Conservation (phyloP, 2,329 filamentous ascomycete genomes). For the Coniochaeta sp. region DNA sequence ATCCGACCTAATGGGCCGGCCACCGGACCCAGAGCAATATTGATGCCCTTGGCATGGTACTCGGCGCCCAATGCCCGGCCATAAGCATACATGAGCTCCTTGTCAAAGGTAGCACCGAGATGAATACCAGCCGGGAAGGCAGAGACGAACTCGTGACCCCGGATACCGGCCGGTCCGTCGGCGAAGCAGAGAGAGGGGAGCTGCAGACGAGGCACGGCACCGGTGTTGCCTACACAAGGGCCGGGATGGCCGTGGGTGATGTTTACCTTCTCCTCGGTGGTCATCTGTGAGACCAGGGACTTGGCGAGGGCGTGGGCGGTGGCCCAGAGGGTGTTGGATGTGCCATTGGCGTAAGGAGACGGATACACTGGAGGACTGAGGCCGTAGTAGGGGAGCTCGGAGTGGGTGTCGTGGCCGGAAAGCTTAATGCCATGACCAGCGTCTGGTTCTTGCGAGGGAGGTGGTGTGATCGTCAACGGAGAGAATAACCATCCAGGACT, state of each 20-base stretch:
- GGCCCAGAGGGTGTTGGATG: conserved; percentile 22
- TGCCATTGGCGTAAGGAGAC: conserved; percentile 20
- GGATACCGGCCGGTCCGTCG: conserved; percentile 29
- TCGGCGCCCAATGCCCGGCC: conserved; percentile 63
- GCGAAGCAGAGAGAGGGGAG: conserved; percentile 36
- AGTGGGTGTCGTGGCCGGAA: too few relatives aligned
- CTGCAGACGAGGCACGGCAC: conserved; percentile 28
- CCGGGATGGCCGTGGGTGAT: conserved; percentile 28
- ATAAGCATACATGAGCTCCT: conserved; percentile 56
- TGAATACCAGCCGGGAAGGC: conserved; percentile 62
- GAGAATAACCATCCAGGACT: too few relatives aligned
- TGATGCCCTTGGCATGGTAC: conserved; percentile 60
- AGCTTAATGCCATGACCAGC: too few relatives aligned
- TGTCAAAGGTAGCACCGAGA: conserved; percentile 65
- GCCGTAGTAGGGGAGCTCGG: conserved; percentile 25
- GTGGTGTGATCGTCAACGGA: too few relatives aligned
- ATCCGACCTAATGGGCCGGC: conserved; percentile 55
- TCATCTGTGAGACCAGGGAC: conserved; percentile 29
- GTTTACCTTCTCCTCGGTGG: conserved; percentile 30
- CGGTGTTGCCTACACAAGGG: conserved; percentile 23
- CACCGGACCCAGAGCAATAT: conserved; percentile 57
- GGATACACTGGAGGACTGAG: conserved; percentile 26
- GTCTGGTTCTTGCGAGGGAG: neutral
- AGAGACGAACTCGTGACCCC: conserved; percentile 25
- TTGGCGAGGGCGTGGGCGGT: conserved; percentile 25